Evolutionary conservation across 129 eudicot species (phyloP), one percentile per base, ranked within the genome.

Genomic region (Artemisia argyi): DNA sequence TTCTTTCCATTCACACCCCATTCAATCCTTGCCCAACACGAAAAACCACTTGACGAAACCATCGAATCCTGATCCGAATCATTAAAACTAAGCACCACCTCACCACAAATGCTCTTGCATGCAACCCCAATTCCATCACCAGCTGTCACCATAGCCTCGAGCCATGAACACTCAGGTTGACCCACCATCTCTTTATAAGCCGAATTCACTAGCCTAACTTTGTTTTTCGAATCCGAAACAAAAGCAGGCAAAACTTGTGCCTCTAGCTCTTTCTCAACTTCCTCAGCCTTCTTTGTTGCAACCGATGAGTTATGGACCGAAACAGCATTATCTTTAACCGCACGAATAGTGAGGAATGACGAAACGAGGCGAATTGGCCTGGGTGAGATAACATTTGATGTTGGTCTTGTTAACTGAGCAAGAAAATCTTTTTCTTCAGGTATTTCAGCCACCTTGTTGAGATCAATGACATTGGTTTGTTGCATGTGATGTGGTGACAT

Each of bases 151-250:
- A 79, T 77, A 18, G 82, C 61, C 46, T 82, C 86, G 2, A 93
- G 76, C 98, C 98, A 93, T 0, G 76, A 64, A 47, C 96, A 89
- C 26, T 93, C 84, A 0, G 98, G 98, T 52, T 93, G 98, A 5
- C 98, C 98, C 69, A 93, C 87, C 86, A 93, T 73, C 65, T 82
- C 80, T 75, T 82, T 86, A 81, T 93, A 93, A 8, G 95, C 92
- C 5, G 92, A 79, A 71, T 93, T 93, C 60, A 80, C 85, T 54
- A 89, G 71, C 81, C 96, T 82, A 7, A 93, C 97, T 59, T 73
- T 77, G 84, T 89, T 85, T 51, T 69, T 80, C 0, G 97, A 87
- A 58, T 90, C 97, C 0, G 98, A 87, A 4, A 93, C 80, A 4
- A 93, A 87, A 0, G 76, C 90, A 1, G 98, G 98, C 54, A 84